Conservation (phyloP, 1,284 basidiomycete species). For the Pholiota adiposa region DNA sequence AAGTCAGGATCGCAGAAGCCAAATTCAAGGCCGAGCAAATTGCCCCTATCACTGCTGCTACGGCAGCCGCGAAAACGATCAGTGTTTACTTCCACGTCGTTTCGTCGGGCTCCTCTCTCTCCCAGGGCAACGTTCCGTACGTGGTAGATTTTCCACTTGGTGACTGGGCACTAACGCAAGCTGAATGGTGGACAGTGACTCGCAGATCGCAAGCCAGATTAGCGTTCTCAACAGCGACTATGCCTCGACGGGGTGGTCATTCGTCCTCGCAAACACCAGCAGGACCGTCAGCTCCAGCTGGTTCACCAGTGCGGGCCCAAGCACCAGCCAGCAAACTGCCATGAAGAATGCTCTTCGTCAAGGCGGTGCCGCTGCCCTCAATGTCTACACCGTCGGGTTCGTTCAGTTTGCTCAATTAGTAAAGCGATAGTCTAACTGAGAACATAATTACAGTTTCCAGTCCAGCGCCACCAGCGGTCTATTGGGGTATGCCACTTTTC, state of each 20-base stretch:
- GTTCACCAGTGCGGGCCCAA: constrained; percentile 24
- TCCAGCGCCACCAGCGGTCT: constrained; percentile 23
- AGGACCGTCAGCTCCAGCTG: constrained; percentile 23
- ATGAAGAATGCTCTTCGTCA: constrained; percentile 20
- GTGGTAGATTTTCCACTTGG: background rate
- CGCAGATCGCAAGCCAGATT: constrained; percentile 22
- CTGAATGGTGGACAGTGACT: constrained; percentile 8
- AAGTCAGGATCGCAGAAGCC: constrained; percentile 16
- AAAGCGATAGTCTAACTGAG: background rate
- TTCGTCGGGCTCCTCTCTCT: constrained; percentile 12
- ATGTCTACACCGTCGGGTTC: constrained; percentile 28
- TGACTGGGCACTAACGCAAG: background rate
- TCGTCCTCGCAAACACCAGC: constrained; percentile 21
- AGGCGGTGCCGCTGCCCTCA: constrained; percentile 21
- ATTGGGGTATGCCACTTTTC: constrained; percentile 38
- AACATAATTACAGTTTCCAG: constrained; percentile 13
- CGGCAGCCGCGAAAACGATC: constrained; percentile 8
- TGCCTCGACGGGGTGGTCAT: constrained; percentile 22
- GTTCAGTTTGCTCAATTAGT: background rate
- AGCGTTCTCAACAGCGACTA: constrained; percentile 25
- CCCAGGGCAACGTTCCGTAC: constrained; percentile 13
- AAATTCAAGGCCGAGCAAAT: constrained; percentile 15
- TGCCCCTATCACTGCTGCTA: constrained; percentile 1
- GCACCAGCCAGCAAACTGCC: constrained; percentile 14
- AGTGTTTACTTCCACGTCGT: constrained; percentile 18